Conservation (phyloP, 2,329 filamentous ascomycete genomes). For the Tolypocladium sp. region DNA sequence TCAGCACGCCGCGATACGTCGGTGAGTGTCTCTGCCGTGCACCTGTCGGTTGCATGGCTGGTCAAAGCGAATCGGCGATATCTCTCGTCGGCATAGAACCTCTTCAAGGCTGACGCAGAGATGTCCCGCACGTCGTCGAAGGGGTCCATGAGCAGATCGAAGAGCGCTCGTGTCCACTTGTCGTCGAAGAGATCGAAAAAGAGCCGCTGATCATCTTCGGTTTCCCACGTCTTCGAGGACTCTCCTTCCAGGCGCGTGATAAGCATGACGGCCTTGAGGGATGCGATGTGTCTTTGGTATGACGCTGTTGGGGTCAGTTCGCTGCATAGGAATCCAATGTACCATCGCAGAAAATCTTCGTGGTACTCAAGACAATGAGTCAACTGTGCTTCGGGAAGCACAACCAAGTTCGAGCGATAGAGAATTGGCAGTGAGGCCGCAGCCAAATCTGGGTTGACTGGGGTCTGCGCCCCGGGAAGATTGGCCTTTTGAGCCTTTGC, state of each 20-base stretch:
- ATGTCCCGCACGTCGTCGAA: constrained; percentile 80
- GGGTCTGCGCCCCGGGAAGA: constrained; percentile 8
- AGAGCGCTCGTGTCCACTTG: constrained; percentile 52
- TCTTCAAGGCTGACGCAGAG: constrained; percentile 40
- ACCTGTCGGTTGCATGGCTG: constrained; percentile 3
- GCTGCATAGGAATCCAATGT: constrained; percentile 58
- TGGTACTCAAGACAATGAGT: constrained; percentile 38
- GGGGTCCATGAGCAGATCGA: constrained; percentile 77
- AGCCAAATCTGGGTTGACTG: neutral
- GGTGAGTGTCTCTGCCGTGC: constrained; percentile 24
- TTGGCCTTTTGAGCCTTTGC: constrained; percentile 25
- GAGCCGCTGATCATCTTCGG: constrained; percentile 26
- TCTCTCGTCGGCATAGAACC: constrained; percentile 33
- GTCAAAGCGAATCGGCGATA: constrained; percentile 17
- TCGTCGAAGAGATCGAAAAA: constrained; percentile 34
- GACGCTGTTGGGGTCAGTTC: constrained; percentile 76
- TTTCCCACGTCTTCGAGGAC: constrained; percentile 27
- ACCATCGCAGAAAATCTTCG: constrained; percentile 63
- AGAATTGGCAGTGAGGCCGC: constrained; percentile 18
- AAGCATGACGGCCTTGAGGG: constrained; percentile 60
- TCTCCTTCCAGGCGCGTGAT: constrained; percentile 65
- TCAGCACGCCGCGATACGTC: constrained; percentile 45
- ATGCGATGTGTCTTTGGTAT: constrained; percentile 81
- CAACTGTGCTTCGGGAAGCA: constrained; percentile 26
- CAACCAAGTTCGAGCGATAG: constrained; percentile 29